Base-by-base conservation (phyloP, 31 red algal genomes). In the Odonthalia washingtoniensis region DNA sequence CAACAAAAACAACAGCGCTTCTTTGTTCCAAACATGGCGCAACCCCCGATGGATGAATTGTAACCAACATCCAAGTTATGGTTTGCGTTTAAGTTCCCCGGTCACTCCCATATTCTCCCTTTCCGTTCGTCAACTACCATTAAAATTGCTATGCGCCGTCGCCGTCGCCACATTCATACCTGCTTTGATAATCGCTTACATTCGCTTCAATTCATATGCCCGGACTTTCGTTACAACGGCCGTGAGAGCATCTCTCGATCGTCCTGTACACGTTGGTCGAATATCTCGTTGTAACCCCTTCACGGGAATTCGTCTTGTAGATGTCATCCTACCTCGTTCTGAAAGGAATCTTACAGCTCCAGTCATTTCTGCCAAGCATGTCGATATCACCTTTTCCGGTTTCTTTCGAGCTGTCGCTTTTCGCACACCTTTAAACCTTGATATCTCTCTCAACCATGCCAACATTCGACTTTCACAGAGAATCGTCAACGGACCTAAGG, bases 271-370 rank as follows among this genome's bases (percentile, higher is more conserved):
- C 46, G 69, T 91, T 26, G 78, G 79, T 36, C 78, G 88, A 37
- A 60, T 91, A 3, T 64, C 72, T 12, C 78, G 88, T 32, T 84
- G 52, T 31, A 91, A 91, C 68, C 88, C 88, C 40, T 35, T 91
- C 28, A 91, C 88, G 36, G 88, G 88, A 1, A 77, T 91, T 52
- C 72, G 12, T 33, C 79, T 91, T 32, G 68, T 46, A 27, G 41
- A 91, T 64, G 88, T 91, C 39, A 21, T 41, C 46, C 62, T 78
- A 31, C 49, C 52, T 27, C 79, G 78, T 34, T 52, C 72, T 46
- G 28, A 33, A 4, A 26, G 37, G 1, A 32, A 44, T 1, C 82
- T 67, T 36, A 91, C 88, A 5, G 78, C 88, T 5, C 88, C 88
- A 3, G 39, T 77, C 3, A 38, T 91, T 30, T 91, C 88, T 14